Evolutionary conservation across 208 protist genomes (phyloP), one percentile per base, ranked within the genome.

Genomic region (Willaertia magna): DNA sequence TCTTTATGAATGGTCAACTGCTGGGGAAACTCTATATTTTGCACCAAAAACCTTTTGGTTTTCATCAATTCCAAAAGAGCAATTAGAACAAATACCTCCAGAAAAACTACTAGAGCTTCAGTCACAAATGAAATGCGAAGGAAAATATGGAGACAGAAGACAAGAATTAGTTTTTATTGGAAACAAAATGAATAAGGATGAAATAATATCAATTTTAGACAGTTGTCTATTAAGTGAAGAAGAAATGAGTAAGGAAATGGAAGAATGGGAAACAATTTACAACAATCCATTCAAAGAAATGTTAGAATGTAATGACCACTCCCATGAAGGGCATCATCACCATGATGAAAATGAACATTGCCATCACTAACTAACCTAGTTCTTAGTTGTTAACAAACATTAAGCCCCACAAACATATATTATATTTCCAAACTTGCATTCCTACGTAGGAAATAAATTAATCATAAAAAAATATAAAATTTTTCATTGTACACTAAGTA

Each of bases 91-190:
- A 26, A 42, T 30, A 40, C 16, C 26, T 40, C 42, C 26, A 26
- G 51, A 61, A 18, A 34, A 84, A 48, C 40, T 52, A 26, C 48
- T 34, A 61, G 67, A 90, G 2, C n/a, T 89, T 55, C 49, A 52
- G 22, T 12, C 9, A 12, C 81, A 74, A 67, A 74, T 85, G 1
- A 78, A 78, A 51, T 90, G 67, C 55, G 52, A 86, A 4, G 87
- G 84, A 48, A 55, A 55, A 30, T 85, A 61, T 52, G 91, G 91
- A 59, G 92, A 93, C 74, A 18, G 89, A n/a, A 87, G 89, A 40
- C 91, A 93, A 76, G 91, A 93, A 74, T 42, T 93, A 49, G 91
- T 94, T 7, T 90, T 93, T 42, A 94, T 94, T 74, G 92, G 91
- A 47, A 30, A 74, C 22, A 55, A 81, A 1, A 88, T 94, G 87